Evolutionary conservation across 164 flowering plant genomes (phyloP).

Genomic region (Vitis cinerea): DNA sequence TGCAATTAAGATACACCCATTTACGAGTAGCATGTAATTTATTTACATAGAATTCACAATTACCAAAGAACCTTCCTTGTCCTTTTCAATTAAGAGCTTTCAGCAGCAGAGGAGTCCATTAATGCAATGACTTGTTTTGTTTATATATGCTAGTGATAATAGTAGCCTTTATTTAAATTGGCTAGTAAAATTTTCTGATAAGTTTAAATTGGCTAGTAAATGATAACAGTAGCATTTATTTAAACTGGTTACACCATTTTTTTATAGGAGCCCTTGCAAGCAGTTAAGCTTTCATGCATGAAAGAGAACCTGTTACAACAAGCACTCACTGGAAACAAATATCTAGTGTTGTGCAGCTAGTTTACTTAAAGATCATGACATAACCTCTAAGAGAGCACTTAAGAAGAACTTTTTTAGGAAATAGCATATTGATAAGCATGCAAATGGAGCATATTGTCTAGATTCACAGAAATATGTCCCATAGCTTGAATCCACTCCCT

Average conservation of each 20-base stretch:
- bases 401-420: background rate
- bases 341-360: background rate
- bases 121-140: background rate
- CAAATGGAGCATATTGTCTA: background rate
- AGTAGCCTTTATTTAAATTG: background rate
- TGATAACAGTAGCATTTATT: too few relatives aligned
- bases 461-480: background rate
- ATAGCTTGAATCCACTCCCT: background rate
- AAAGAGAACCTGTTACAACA: background rate
- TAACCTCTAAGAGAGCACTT: too few relatives aligned
- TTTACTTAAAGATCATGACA: too few relatives aligned
- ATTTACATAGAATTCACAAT: too few relatives aligned
- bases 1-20: too few relatives aligned
- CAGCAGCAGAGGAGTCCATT: background rate
- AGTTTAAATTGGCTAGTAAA: background rate
- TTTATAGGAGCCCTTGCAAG: background rate
- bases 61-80: too few relatives aligned
- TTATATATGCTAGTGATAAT: background rate
- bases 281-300: background rate
- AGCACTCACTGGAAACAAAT: background rate
- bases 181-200: background rate
- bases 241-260: too few relatives aligned
- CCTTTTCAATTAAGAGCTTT: background rate
- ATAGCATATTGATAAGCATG: background rate
- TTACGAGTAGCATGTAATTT: too few relatives aligned